Evolutionary conservation across 176 grass and related monocot species (phyloP).

Genomic region (Rhynchospora tenuis): DNA sequence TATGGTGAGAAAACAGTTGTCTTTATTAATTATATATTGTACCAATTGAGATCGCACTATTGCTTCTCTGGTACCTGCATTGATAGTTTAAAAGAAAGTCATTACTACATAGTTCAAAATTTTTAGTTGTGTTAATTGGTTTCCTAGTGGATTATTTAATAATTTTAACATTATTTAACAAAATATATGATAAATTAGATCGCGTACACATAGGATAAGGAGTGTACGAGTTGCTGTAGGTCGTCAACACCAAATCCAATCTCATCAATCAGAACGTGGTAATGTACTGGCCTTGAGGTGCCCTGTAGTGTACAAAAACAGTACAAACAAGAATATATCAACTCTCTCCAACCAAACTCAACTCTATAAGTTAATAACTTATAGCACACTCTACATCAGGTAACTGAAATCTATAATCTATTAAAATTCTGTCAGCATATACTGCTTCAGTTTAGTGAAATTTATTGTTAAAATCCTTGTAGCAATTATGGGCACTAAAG

Average conservation of each 20-base stretch:
- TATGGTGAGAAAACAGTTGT: background rate
- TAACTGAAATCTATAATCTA: background rate
- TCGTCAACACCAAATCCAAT: slow-evolving; percentile 42
- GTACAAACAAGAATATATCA: background rate
- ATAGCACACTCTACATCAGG: background rate
- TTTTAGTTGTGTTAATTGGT: background rate
- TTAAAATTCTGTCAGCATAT: background rate
- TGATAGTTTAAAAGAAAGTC: background rate
- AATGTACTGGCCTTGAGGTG: slow-evolving; percentile 58
- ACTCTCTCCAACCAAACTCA: background rate
- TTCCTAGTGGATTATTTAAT: background rate
- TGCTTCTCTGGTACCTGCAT: slow-evolving; percentile 52
- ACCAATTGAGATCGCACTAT: slow-evolving; percentile 48
- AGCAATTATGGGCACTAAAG: background rate
- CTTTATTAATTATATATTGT: slow-evolving; percentile 15
- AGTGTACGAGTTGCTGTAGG: slow-evolving; percentile 44
- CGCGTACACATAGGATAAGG: slow-evolving; percentile 54
- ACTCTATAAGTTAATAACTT: background rate
- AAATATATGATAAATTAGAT: background rate
- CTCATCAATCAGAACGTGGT: slow-evolving; percentile 50
- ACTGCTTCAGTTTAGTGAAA: background rate
- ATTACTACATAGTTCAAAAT: background rate
- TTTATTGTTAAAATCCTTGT: background rate
- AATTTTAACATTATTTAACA: background rate
- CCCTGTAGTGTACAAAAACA: slow-evolving; percentile 23